Evolutionary conservation across 176 grass and related monocot species (phyloP), one percentile per base, ranked within the genome.

Genomic region (Bolboschoenus planiculmis): DNA sequence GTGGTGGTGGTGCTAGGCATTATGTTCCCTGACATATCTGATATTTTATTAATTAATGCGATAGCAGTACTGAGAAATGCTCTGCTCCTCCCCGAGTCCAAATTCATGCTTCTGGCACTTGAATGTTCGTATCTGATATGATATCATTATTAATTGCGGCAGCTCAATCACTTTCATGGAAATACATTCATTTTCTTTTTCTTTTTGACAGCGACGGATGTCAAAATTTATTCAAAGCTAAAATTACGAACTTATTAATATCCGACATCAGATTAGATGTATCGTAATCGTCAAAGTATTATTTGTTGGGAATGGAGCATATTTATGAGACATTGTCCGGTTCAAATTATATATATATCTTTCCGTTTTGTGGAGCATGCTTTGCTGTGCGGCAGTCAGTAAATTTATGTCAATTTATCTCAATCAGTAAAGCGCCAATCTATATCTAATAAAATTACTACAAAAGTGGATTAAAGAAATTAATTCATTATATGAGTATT

Each of bases 31-130:
- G 37, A 81, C 57, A 81, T 46, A 24, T 24, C 4, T 29, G 21
- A 64, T 81, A 64, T 81, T 64, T 43, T 62, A 61, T 62, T 48
- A 51, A 18, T 53, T n/a, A n/a, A n/a, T n/a, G n/a, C n/a, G n/a
- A n/a, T n/a, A n/a, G 79, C 36, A n/a, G 18, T 64, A 11, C 63
- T 81, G 7, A 63, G 10, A 64, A 27, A 81, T 43, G 58, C 4
- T 64, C 2, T 81, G 13, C 50, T 80, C 30, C 78, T 42, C 31
- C 42, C 23, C 48, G 50, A 50, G 13, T 75, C 42, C 65, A 70
- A 70, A 70, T 40, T 72, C n/a, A 46, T 72, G 7, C 40, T 70
- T 40, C 21, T 73, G 67, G 9, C 36, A 72, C 39, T 72, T 44
- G 39, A 72, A 72, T 27, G 24, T 9, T 29, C 14, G 23, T 60